Base-by-base conservation (phyloP, 208 protist genomes). In the Crithidia expoeki region DNA sequence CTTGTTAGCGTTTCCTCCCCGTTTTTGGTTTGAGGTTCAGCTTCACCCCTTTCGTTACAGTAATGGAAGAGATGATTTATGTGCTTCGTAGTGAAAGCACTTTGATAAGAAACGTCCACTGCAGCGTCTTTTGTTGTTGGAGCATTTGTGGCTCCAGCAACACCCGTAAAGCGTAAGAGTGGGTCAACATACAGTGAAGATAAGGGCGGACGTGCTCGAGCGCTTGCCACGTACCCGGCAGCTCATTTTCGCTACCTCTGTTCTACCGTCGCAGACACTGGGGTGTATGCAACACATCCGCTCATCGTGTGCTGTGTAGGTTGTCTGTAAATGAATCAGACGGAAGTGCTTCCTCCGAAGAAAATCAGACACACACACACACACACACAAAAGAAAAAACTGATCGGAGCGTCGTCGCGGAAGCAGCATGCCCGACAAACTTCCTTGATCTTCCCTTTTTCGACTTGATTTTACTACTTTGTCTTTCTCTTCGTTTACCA, bases 321-420 rank as follows among this genome's bases (percentile, higher is more conserved):
- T 23, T 52, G 21, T 28, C 17, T 4, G 21, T 23, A 52, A 52
- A 23, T 14, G 7, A 52, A 44, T 14, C 7, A 52, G 38, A 52
- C 40, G 38, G 60, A 65, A 52, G 60, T 65, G 60, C 42, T 65
- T 65, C 60, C 60, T 52, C 60, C 30, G 33, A 25, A 47, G n/a
- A 47, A 9, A 47, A 47, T 21, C 42, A 21, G 42, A 9, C 16
- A 40, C 36, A 19, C 5, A 17, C 14, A 17, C 42, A 47, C 14
- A 47, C 12, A 47, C 42, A n/a, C 12, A n/a, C 5, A 47, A 47
- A 47, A 47, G 14, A 4, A 30, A 52, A 52, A 52, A 7, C 38
- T n/a, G n/a, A n/a, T n/a, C n/a, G n/a, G n/a, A n/a, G n/a, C n/a
- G n/a, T n/a, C n/a, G n/a, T n/a, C n/a, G n/a, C n/a, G n/a, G n/a